A percentile compares a stretch with the other conserved stretches of the same genome.
These are phyloP conservation scores for Beta corolliflora DNA, from an alignment of 179 eudicot species.

Conservation along the genomic window DNA sequence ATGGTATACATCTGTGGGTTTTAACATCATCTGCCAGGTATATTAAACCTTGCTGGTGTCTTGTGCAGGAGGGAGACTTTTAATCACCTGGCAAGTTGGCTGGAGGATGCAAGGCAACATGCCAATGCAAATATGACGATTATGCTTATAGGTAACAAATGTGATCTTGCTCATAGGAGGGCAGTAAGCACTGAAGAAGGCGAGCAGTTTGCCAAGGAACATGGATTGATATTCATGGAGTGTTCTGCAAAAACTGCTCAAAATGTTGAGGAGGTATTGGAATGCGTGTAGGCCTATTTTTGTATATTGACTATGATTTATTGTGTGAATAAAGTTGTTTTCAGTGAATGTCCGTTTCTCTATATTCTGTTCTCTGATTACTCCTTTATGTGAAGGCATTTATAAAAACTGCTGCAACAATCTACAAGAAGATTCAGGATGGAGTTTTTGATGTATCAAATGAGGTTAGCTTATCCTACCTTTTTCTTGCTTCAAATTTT, in stretches of 20 bases:
- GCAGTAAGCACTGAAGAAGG: constrained; percentile 89
- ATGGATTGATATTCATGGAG: constrained; percentile 79
- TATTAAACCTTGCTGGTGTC: neutral
- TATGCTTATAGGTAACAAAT: constrained; percentile 79
- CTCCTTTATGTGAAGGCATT: constrained; percentile 53
- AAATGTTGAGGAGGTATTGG: constrained; percentile 79
- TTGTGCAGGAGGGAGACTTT: constrained; percentile 73
- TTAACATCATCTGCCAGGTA: neutral
- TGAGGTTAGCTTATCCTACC: constrained; percentile 49
- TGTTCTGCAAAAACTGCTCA: constrained; percentile 85
- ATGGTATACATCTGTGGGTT: neutral
- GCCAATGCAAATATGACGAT: constrained; percentile 87
- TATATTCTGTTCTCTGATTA: neutral
- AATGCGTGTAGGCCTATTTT: neutral
- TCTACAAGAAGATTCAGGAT: constrained; percentile 77
- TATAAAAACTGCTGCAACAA: constrained; percentile 65
- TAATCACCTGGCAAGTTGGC: constrained; percentile 84
- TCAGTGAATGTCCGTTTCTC: neutral
- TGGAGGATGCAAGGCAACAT: constrained; percentile 90
- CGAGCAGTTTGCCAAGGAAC: constrained; percentile 86
- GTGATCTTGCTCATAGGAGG: constrained; percentile 74
- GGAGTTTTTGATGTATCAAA: constrained; percentile 82
- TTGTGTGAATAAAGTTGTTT: neutral
- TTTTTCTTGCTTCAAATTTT: neutral
- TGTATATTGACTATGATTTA: neutral